These are phyloP conservation scores for Coniella vitis DNA, from an alignment of 2,329 filamentous ascomycete genomes.

Conservation along the genomic window DNA sequence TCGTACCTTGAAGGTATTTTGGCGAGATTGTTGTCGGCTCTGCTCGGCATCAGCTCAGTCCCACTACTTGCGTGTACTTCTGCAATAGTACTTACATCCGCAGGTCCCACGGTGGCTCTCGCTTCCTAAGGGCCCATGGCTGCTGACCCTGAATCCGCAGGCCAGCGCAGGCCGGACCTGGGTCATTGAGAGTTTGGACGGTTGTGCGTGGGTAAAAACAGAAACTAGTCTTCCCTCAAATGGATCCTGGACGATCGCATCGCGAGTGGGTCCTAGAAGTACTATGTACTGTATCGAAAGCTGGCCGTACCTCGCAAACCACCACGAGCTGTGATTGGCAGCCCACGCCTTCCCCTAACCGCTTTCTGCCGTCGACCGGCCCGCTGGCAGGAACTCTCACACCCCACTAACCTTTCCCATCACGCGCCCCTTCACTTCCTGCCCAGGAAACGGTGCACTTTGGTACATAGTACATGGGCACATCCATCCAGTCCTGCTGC, in stretches of 20 bases:
- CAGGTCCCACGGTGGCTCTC: conserved; percentile 3
- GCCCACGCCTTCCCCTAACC: not conserved
- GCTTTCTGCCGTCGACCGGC: conserved; percentile 1
- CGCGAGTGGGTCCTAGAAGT: conserved; percentile 1
- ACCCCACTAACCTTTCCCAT: not conserved
- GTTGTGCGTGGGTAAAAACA: conserved; percentile 14
- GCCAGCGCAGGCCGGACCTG: conserved; percentile 3
- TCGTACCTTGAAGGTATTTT: too few species aligned
- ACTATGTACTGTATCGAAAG: conserved; percentile 11
- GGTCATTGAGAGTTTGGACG: too few species aligned
- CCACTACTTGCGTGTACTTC: too few species aligned
- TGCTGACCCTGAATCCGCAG: conserved; percentile 4
- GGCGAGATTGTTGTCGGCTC: too few species aligned
- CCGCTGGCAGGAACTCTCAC: conserved; percentile 1
- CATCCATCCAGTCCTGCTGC: too few species aligned
- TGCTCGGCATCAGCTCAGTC: too few species aligned
- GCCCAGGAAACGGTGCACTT: too few species aligned
- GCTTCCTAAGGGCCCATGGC: conserved; percentile 4
- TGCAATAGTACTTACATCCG: conserved; percentile 1
- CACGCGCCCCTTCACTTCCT: conserved; percentile 4
- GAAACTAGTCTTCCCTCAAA: conserved; percentile 11
- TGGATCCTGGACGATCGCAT: conserved; percentile 14
- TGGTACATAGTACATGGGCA: too few species aligned
- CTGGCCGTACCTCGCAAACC: too few species aligned
- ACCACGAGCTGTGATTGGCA: not conserved